Conservation (phyloP, 306 rosid genomes). For the Abrus pulchellus region DNA sequence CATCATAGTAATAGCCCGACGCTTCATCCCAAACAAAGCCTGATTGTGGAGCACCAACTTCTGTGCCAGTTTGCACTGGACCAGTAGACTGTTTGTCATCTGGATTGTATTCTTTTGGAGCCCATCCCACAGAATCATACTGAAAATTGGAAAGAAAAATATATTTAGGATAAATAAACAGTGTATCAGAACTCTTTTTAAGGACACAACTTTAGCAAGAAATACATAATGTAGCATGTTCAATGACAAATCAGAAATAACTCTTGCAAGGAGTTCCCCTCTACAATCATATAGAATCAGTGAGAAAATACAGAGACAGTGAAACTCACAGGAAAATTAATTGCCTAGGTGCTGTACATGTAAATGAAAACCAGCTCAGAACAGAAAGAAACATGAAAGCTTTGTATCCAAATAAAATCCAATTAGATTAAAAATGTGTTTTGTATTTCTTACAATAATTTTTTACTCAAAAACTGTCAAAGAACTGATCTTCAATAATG, state of each 20-base stretch:
- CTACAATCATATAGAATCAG: neutral
- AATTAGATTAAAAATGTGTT: neutral
- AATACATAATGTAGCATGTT: conserved; percentile 12
- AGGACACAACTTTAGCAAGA: neutral
- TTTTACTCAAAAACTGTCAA: conserved; percentile 1
- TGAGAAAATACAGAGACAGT: conserved; percentile 2
- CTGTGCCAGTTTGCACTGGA: conserved; percentile 64
- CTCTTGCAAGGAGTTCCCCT: neutral
- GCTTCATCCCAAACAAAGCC: conserved; percentile 99
- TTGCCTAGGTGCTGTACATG: conserved; percentile 9
- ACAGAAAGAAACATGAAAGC: neutral
- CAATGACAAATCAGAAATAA: conserved; percentile 38
- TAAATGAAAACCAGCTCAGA: conserved; percentile 30
- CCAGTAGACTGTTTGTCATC: conserved; percentile 79
- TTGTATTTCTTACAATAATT: neutral
- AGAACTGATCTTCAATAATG: neutral
- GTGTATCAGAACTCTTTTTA: conserved; percentile 14
- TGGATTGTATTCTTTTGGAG: conserved; percentile 95
- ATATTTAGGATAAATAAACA: conserved; percentile 6
- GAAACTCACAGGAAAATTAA: conserved; percentile 1
- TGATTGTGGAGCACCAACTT: conserved; percentile 80
- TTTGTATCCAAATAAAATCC: neutral
- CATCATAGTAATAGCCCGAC: conserved; percentile 97
- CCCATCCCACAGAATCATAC: conserved; percentile 99
- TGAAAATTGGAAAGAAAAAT: conserved; percentile 43